phyloP scores from a whole-genome alignment of 2,329 filamentous ascomycete species.

The Chaetomiaceae sp. region DNA sequence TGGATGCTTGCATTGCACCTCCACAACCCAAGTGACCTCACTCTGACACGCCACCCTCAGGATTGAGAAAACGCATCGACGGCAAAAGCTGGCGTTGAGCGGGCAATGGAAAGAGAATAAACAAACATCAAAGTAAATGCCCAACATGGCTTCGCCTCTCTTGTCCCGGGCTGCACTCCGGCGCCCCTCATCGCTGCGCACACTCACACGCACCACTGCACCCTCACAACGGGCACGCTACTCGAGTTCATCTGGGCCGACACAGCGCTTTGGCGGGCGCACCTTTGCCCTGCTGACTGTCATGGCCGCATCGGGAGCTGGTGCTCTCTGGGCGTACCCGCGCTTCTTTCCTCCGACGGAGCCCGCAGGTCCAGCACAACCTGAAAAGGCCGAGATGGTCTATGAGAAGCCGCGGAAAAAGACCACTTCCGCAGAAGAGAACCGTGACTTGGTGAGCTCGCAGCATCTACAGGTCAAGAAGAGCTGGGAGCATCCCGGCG shows the following conservation, averaged over 20 bases:
- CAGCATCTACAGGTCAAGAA: slow-evolving; percentile 84
- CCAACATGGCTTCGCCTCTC: slow-evolving; percentile 19
- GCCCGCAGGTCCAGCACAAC: slow-evolving; percentile 18
- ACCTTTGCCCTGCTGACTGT: slow-evolving; percentile 18
- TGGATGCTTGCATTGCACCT: too few relatives aligned
- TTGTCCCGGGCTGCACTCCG: slow-evolving; percentile 17
- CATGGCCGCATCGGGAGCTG: slow-evolving; percentile 20
- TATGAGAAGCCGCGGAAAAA: slow-evolving; percentile 64
- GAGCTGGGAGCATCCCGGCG: slow-evolving; percentile 76
- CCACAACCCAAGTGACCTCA: slow-evolving; percentile 19
- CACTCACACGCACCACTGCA: neutral
- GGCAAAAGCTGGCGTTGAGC: neutral
- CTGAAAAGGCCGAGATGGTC: slow-evolving; percentile 50
- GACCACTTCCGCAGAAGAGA: slow-evolving; percentile 61
- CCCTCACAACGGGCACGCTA: slow-evolving; percentile 20
- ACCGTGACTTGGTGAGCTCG: slow-evolving; percentile 71
- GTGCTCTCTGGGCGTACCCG: slow-evolving; percentile 23
- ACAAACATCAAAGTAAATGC: neutral
- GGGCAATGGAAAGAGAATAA: slow-evolving; percentile 2
- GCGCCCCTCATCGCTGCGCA: slow-evolving; percentile 6
- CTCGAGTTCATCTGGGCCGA: slow-evolving; percentile 9
- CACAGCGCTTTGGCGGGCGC: slow-evolving; percentile 2
- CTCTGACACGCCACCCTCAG: neutral
- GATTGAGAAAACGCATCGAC: neutral
- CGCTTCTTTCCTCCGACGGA: slow-evolving; percentile 31